These are phyloP conservation scores for Isabelozyma gotoi DNA, from an alignment of 805 yeast genomes.

Conservation along the genomic window DNA sequence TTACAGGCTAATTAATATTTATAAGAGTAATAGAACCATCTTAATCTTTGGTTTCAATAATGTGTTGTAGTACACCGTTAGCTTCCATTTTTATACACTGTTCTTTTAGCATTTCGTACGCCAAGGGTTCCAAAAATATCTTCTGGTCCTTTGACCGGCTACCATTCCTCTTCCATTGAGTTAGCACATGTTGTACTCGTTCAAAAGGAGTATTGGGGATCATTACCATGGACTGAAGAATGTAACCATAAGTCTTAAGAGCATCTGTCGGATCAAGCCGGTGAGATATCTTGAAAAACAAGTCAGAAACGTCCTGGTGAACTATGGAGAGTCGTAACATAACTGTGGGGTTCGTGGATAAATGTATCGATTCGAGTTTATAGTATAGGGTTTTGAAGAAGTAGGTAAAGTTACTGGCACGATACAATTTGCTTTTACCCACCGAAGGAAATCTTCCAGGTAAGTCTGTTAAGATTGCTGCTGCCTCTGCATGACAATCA, in stretches of 20 bases:
- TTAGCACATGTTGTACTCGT: background rate
- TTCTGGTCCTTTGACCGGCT: too few species aligned
- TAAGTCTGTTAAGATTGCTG: background rate
- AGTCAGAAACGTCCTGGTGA: background rate
- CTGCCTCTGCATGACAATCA: background rate
- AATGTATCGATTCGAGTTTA: background rate
- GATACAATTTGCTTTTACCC: background rate
- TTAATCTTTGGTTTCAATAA: background rate
- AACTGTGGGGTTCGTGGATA: background rate
- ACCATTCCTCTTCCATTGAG: background rate
- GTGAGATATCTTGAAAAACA: background rate
- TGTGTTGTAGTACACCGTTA: background rate
- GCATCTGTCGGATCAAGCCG: conserved; percentile 10
- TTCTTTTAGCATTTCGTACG: background rate
- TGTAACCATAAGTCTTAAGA: background rate
- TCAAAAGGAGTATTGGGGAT: background rate
- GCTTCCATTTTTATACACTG: background rate
- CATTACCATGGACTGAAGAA: background rate
- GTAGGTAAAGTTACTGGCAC: background rate
- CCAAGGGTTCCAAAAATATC: background rate
- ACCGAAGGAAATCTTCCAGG: background rate
- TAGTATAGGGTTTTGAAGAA: background rate
- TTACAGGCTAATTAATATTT: conserved; percentile 2
- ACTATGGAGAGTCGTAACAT: background rate
- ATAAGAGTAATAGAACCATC: background rate